Conservation (phyloP, 108 stramenopile genomes). For the Nitzschia inconspicua region DNA sequence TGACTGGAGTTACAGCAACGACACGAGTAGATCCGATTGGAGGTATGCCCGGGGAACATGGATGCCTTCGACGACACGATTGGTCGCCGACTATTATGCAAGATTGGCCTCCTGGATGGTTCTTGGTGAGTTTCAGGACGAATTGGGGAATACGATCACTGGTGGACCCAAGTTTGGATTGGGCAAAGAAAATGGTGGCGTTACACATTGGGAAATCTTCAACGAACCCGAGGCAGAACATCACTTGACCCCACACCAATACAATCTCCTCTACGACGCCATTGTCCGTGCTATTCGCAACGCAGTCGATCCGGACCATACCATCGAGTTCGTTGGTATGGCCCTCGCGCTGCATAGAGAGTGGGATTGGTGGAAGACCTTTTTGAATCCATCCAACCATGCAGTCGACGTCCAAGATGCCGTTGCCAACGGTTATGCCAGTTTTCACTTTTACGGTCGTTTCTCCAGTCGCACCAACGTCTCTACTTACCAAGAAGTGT, state of each 20-base stretch:
- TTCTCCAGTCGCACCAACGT: not conserved
- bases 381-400: not conserved
- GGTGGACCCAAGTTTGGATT: slow-evolving; percentile 1
- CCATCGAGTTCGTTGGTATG: slow-evolving; percentile 2
- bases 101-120: slow-evolving; percentile 4
- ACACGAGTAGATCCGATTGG: not conserved
- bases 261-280: slow-evolving; percentile 4
- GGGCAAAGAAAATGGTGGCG: not conserved
- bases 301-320: slow-evolving; percentile 1
- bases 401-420: not conserved
- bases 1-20: not conserved
- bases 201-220: slow-evolving; percentile 16
- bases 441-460: not conserved
- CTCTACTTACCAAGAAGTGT: not conserved
- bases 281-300: slow-evolving; percentile 1
- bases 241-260: not conserved
- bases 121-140: slow-evolving; percentile 1
- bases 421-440: slow-evolving; percentile 2
- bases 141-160: not conserved
- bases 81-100: slow-evolving; percentile 4
- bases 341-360: not conserved
- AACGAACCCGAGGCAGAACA: slow-evolving; percentile 13
- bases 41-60: not conserved
- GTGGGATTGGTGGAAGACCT: not conserved
- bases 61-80: not conserved